A percentile compares a stretch with the other conserved stretches of the same genome.
phyloP scores from a whole-genome alignment of 2,329 filamentous ascomycete genomes.

The Tothia fuscella region DNA sequence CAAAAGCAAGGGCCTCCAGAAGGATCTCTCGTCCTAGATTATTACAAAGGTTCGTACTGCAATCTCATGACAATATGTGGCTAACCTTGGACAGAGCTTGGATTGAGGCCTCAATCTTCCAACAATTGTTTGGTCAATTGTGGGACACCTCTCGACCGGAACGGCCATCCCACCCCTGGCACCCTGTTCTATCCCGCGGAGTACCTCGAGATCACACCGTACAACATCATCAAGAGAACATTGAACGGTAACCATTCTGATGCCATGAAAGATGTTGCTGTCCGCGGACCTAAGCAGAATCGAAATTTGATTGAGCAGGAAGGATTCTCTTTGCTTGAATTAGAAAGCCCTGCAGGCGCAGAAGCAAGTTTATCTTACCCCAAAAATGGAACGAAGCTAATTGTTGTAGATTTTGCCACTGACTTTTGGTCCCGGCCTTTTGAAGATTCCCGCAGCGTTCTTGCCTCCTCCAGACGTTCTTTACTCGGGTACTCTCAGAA shows the following conservation, averaged over 20 bases:
- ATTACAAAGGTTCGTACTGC: not conserved
- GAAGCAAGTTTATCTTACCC: too few species aligned
- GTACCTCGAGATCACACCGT: not conserved
- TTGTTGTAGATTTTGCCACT: too few species aligned
- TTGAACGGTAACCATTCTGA: not conserved
- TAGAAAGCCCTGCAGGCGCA: too few species aligned
- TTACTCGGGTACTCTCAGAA: not conserved
- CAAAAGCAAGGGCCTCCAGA: not conserved
- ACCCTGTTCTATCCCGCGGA: not conserved
- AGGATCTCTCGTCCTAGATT: not conserved
- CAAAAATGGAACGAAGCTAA: too few species aligned
- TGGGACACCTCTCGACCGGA: not conserved
- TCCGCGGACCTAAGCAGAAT: not conserved
- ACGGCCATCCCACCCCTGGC: too few species aligned
- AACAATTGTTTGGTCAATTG: not conserved
- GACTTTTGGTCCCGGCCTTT: too few species aligned
- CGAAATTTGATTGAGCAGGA: too few species aligned
- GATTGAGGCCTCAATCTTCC: not conserved
- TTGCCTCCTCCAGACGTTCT: not conserved
- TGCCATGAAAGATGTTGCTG: not conserved
- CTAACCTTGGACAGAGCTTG: too few species aligned
- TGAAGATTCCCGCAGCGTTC: too few species aligned
- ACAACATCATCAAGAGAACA: not conserved
- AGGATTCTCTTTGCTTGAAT: too few species aligned
- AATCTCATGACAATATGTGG: too few species aligned